Base-by-base conservation (phyloP, 192 early-diverging fungal genomes). In the Funneliformis geosporum region DNA sequence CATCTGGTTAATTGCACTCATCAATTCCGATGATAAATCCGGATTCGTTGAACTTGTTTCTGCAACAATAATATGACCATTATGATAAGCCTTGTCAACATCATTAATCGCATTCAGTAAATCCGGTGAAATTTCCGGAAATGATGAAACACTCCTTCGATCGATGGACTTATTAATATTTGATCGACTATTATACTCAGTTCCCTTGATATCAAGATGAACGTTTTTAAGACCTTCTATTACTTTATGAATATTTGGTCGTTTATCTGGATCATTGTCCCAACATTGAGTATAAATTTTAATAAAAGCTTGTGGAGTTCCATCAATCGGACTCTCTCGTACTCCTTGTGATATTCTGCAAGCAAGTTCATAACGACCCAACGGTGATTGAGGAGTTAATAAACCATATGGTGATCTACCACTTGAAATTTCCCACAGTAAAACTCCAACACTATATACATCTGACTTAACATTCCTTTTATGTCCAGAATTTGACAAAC, bases 241-340 rank as follows among this genome's bases (percentile, higher is more conserved):
- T 77, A 77, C 75, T 21, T 77, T 6, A 39, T 70, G 33, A 69
- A 77, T 67, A 28, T 23, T 77, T 7, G 75, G 75, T n/a, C 75
- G 75, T n/a, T 77, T 70, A 18, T 77, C 46, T 18, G 75, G 75
- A 46, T 70, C 61, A 14, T 39, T 10, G 14, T 77, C 21, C 75
- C 75, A 77, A 64, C 75, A 77, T 67, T 77, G 42, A 27, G 25
- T 23, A 67, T 77, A 77, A 67, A 77, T 39, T 16, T 77, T 65
- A 66, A 66, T 65, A 44, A 70, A 77, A 25, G 75, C 67, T 40
- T 72, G 10, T 16, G 75, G 75, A 21, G 75, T 73, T n/a, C 75
- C 75, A 28, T 25, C 40, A 38, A 77, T 39, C 16, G 75, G 75
- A 16, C 27, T 18, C 70, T 77, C 75, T n/a, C 75, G 4, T 46